These are phyloP conservation scores for Pseudozyma hubeiensis DNA, from an alignment of 1,284 basidiomycete genomes.

Conservation along the genomic window DNA sequence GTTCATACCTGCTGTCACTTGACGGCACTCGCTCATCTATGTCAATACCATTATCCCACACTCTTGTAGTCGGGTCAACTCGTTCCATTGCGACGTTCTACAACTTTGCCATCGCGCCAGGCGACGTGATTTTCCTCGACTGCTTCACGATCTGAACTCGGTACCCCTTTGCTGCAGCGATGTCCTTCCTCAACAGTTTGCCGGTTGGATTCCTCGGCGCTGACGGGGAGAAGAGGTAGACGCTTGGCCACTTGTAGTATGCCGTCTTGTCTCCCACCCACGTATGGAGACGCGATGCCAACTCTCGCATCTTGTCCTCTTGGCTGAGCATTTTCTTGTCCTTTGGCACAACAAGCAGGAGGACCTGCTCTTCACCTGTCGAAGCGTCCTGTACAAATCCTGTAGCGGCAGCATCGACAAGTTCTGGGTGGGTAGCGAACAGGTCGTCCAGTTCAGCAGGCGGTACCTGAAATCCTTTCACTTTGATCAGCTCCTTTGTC, in stretches of 20 bases:
- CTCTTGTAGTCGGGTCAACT: background rate
- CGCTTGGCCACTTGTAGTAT: conserved; percentile 53
- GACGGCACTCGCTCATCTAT: background rate
- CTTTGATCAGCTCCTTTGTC: conserved; percentile 57
- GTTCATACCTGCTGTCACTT: background rate
- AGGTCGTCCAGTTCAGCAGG: conserved; percentile 57
- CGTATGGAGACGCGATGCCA: conserved; percentile 28
- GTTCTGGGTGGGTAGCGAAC: conserved; percentile 39
- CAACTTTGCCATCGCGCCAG: conserved; percentile 27
- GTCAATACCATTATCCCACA: background rate
- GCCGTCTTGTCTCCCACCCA: conserved; percentile 49
- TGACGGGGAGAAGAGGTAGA: conserved; percentile 34
- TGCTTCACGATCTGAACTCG: conserved; percentile 32
- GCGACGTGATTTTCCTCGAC: conserved; percentile 15
- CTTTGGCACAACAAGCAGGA: conserved; percentile 42
- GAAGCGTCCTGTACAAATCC: conserved; percentile 28
- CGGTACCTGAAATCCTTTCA: conserved; percentile 58
- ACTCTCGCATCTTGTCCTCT: conserved; percentile 24
- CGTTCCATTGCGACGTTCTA: background rate
- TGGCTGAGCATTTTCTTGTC: conserved; percentile 26
- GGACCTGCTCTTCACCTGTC: conserved; percentile 41
- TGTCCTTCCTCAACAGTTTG: conserved; percentile 50
- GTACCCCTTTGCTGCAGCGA: conserved; percentile 20
- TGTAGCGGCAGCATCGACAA: conserved; percentile 47
- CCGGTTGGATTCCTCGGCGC: conserved; percentile 44